phyloP scores from a whole-genome alignment of 2,329 filamentous ascomycete genomes.

The Massarina eburnea region DNA sequence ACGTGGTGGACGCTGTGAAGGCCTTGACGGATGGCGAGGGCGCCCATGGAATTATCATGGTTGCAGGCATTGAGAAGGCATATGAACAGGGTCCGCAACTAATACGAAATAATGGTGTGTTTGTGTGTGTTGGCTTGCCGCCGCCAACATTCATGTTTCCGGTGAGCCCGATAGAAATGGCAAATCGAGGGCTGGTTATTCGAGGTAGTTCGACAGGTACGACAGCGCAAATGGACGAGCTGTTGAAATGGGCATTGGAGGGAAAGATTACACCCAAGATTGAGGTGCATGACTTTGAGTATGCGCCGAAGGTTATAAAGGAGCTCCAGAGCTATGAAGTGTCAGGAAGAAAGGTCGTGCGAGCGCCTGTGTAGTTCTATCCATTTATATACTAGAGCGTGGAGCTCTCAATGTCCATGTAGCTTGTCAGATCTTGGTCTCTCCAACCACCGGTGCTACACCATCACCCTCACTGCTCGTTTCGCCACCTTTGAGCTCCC shows the following conservation, averaged over 20 bases:
- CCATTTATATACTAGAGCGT: neutral
- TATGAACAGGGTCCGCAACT: slow-evolving; percentile 49
- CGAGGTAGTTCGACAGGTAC: slow-evolving; percentile 52
- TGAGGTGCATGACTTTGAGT: slow-evolving; percentile 40
- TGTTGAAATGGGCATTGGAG: slow-evolving; percentile 47
- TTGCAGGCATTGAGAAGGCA: slow-evolving; percentile 49
- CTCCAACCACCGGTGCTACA: slow-evolving; percentile 11
- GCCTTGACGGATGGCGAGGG: slow-evolving; percentile 46
- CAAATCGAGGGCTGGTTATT: slow-evolving; percentile 49
- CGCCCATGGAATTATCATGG: slow-evolving; percentile 51
- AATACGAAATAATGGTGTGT: slow-evolving; percentile 49
- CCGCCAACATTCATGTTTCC: slow-evolving; percentile 48
- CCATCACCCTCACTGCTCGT: slow-evolving; percentile 16
- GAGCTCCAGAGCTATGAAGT: slow-evolving; percentile 39
- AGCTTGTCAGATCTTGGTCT: slow-evolving; percentile 6
- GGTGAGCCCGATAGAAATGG: slow-evolving; percentile 51
- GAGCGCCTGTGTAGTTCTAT: slow-evolving; percentile 21
- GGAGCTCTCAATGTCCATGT: too few relatives aligned
- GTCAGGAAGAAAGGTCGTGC: slow-evolving; percentile 40
- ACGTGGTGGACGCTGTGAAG: slow-evolving; percentile 45
- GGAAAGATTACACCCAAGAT: slow-evolving; percentile 46
- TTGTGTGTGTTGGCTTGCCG: slow-evolving; percentile 52
- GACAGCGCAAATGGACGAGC: slow-evolving; percentile 48
- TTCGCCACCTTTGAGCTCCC: slow-evolving; percentile 17
- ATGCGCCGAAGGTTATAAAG: slow-evolving; percentile 38